Evolutionary conservation across 345 rosid genomes (phyloP), one percentile per base, ranked within the genome.

Genomic region (Eutrema japonicum): DNA sequence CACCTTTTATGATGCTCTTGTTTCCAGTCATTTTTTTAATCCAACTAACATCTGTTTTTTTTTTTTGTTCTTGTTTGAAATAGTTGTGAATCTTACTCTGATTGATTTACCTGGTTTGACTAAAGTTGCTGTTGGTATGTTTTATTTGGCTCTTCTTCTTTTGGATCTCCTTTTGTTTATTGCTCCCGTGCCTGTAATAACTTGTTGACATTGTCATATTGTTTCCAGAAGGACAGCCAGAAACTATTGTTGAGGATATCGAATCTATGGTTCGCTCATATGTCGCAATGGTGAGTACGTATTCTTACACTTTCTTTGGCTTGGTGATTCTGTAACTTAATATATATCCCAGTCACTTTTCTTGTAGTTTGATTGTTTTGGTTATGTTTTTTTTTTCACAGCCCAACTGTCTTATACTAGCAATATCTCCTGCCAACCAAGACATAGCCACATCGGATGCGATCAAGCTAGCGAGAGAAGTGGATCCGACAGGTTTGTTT

Each of bases 401-500:
- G 98, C 95, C 96, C n/a, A 94, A 88, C 57, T 81, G 88, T 75
- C 59, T 94, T 76, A 91, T 94, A 74, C 86, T 94, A 46, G 98
- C 98, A 12, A 91, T 94, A 83, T 85, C 98, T 71, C 98, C 98
- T 40, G 98, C 98, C 33, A 94, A 94, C 80, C 98, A 94, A 83
- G 98, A 94, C 80, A 87, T 91, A 18, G 97, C 98, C 4, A 91
- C 97, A 27, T 94, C 97, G 0, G 98, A 94, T 85, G 97, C 98
- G 5, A 94, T 94, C 42, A 89, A 89, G 71, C 89, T 91, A 32
- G 80, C 95, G 0, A 83, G 85, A 72, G 97, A 94, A 80, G 98
- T 91, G 65, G 97, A 94, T 83, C 95, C 96, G 7, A 6, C 82
- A 58, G 98, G 98, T 91, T 68, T 76, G 71, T 22, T 47, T 77